Evolutionary conservation across 768 basidiomycete species (phyloP), one percentile per base, ranked within the genome.

Genomic region (Russula olivacea): DNA sequence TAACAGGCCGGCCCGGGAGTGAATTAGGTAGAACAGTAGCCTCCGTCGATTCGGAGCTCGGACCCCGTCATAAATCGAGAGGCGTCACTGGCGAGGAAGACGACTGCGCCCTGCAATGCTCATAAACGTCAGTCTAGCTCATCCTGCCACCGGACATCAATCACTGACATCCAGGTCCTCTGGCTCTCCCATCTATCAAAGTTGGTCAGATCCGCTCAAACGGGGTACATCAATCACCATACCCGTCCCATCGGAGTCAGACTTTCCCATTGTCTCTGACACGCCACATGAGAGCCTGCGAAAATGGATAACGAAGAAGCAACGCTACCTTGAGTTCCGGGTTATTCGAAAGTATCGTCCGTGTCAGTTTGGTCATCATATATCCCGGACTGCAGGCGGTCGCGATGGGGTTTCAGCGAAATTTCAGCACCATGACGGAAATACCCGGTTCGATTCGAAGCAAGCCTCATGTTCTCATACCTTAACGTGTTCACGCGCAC

Each of bases 351-450:
- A 97, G 74, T 69, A 98, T 87, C 15, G 88, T 87, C 71, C 81
- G 86, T 3, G 93, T 96, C 61, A 98, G 79, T 74, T 90, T 87
- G 8, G 94, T 97, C 62, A 92, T 76, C 86, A 96, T 96, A 78
- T 98, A 98, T 10, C 96, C 95, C 23, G 93, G 93, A 69, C 91
- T 92, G 66, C n/a, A n/a, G n/a, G n/a, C n/a, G n/a, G n/a, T n/a
- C n/a, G 47, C 21, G 59, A 43, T 9, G 30, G 8, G 19, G 54
- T 30, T 41, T 63, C 51, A 59, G 21, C 28, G 4, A n/a, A n/a
- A n/a, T n/a, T n/a, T n/a, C n/a, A 28, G 28, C 38, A 48, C 45
- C 40, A 65, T 55, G 58, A 59, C 38, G 55, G 54, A 53, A 60
- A 41, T 61, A 50, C 60, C n/a, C 40, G 0, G 9, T 12, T 17